Percentiles rank a stretch among this genome's conserved stretches.
These are phyloP conservation scores for Magnusiomyces tetraspermus DNA, from an alignment of 1,139 yeast species.

Conservation along the genomic window DNA sequence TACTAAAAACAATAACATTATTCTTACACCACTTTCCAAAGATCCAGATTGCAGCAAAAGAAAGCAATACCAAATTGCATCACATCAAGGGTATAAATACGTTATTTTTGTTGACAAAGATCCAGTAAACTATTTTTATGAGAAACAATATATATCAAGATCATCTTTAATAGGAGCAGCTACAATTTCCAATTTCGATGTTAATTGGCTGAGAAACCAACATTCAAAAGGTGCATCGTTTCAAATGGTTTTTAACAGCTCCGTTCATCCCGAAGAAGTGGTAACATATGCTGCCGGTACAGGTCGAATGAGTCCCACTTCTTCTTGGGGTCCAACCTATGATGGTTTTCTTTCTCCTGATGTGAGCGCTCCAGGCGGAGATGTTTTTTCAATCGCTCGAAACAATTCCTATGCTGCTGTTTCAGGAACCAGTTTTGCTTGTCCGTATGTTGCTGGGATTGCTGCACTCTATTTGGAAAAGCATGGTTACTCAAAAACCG, in stretches of 20 bases:
- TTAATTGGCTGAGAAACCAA: conserved; percentile 2
- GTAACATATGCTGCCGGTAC: conserved; percentile 2
- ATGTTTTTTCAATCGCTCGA: conserved; percentile 6
- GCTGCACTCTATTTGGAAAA: conserved; percentile 18
- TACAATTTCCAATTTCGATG: background rate
- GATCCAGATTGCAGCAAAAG: conserved; percentile 1
- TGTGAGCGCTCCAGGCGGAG: conserved; percentile 20
- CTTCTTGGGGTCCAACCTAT: conserved; percentile 21
- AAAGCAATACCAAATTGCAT: background rate
- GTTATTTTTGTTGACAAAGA: background rate
- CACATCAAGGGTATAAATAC: background rate
- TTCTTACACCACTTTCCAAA: background rate
- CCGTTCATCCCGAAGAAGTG: conserved; percentile 1
- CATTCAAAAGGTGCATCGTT: background rate
- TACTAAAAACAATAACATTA: background rate
- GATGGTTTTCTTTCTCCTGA: conserved; percentile 20
- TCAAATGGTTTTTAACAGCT: conserved; percentile 4
- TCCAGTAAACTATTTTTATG: conserved; percentile 1
- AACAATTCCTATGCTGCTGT: conserved; percentile 4
- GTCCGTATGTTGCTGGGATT: conserved; percentile 21
- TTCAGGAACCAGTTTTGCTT: conserved; percentile 15
- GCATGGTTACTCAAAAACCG: conserved; percentile 8
- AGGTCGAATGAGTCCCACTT: conserved; percentile 10
- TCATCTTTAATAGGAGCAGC: conserved; percentile 4
- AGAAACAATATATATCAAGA: background rate